phyloP scores from a whole-genome alignment of 1,284 basidiomycete species.

The Porogramme epimiltina region DNA sequence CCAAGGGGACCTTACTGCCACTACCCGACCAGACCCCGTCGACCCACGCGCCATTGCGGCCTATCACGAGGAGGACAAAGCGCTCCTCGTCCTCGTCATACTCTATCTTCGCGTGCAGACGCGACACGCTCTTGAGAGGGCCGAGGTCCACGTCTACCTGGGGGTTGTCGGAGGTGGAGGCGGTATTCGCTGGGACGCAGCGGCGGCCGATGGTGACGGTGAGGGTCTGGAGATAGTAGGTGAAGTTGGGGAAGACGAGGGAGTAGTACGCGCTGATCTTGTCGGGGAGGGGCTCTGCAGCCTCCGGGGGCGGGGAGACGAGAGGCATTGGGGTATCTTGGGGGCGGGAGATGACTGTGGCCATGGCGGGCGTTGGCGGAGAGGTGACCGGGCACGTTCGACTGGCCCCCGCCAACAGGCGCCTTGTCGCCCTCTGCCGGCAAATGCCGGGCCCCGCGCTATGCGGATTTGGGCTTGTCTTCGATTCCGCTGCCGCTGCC shows the following conservation, averaged over 20 bases:
- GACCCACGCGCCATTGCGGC: constrained; percentile 97
- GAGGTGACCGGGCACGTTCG: constrained; percentile 26
- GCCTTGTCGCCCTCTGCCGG: not conserved
- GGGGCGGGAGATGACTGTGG: constrained; percentile 33
- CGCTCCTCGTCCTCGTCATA: constrained; percentile 86
- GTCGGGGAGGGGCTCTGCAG: constrained; percentile 44
- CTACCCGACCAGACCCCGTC: constrained; percentile 94
- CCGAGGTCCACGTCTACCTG: constrained; percentile 95
- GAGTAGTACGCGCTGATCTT: constrained; percentile 93
- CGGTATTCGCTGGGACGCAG: constrained; percentile 38
- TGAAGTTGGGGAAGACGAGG: constrained; percentile 90
- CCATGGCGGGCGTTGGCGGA: constrained; percentile 31
- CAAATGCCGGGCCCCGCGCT: constrained; percentile 8
- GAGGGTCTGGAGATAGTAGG: constrained; percentile 65
- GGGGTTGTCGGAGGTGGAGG: constrained; percentile 43
- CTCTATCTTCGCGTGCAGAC: constrained; percentile 94
- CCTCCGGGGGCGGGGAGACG: constrained; percentile 37
- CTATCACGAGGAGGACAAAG: constrained; percentile 90
- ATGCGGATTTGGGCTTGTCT: constrained; percentile 15
- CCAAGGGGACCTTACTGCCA: constrained; percentile 81
- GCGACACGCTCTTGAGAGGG: constrained; percentile 94
- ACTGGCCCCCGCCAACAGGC: constrained; percentile 9
- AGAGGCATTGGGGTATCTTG: constrained; percentile 35
- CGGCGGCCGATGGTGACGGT: constrained; percentile 60
- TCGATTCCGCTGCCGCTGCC: constrained; percentile 10